Base-by-base conservation (phyloP, 139 green algal genomes). In the Chlamydomonas schloesseri region DNA sequence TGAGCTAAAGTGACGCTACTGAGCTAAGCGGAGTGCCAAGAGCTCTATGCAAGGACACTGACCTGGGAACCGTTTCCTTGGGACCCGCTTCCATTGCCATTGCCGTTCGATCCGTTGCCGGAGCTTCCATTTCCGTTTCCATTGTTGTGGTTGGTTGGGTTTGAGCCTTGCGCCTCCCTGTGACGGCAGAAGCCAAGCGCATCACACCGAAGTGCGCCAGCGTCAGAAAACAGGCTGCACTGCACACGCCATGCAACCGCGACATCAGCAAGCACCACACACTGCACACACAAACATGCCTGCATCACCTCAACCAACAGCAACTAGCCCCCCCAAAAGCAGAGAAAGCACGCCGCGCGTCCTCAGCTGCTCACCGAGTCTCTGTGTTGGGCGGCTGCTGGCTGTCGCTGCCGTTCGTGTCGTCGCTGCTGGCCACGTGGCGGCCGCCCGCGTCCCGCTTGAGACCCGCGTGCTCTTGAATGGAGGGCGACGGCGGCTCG, bases 141-240 rank as follows among this genome's bases (percentile, higher is more conserved):
- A 29, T 81, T 83, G 55, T 80, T 87, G 71, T 87, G 60, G 70
- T 91, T 60, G 14, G 78, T 89, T 6, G 88, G 88, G 78, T 88
- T 89, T 17, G 78, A 88, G 46, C 83, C 88, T 36, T 91, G 76
- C 21, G 76, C 88, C 47, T 91, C 78, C 31, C 81, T 87, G 69
- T n/a, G n/a, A n/a, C n/a, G n/a, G n/a, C n/a, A n/a, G n/a, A 5
- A 50, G 42, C 42, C 42, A 50, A 50, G 42, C 42, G 42, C 42
- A 50, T n/a, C 42, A 50, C 42, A 50, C 42, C 5, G 42, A 50
- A 50, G 42, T 50, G 42, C 5, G 42, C 6, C 42, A 8, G 42
- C 42, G 42, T 50, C 42, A 50, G 42, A 50, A 50, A 50, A n/a
- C n/a, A n/a, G n/a, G n/a, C n/a, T n/a, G n/a, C n/a, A n/a, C n/a